These are phyloP conservation scores for Solanum sejunctum DNA, from an alignment of 257 asterid species.

Conservation along the genomic window DNA sequence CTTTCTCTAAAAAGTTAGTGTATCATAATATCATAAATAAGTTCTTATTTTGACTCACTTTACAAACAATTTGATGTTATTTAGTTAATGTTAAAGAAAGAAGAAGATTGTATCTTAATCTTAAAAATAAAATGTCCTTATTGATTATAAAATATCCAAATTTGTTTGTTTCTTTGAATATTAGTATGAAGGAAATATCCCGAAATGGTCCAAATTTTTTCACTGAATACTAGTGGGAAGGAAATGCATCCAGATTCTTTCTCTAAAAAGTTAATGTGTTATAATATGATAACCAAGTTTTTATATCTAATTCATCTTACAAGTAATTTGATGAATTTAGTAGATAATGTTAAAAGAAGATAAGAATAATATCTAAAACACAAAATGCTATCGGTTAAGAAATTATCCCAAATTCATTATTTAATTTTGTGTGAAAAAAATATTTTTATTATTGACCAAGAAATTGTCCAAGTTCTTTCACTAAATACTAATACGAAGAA, in stretches of 20 bases:
- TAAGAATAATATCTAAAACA: too few species aligned
- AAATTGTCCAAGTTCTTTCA: too few species aligned
- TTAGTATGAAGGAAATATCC: background rate
- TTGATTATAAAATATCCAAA: too few species aligned
- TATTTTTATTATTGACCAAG: too few species aligned
- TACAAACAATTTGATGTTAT: too few species aligned
- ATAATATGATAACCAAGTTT: background rate
- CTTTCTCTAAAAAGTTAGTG: background rate
- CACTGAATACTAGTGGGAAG: background rate
- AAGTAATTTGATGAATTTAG: too few species aligned
- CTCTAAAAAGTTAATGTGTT: background rate
- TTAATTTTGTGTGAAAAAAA: too few species aligned
- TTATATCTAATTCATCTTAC: background rate
- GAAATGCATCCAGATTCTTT: background rate
- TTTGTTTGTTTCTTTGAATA: background rate
- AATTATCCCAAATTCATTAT: too few species aligned
- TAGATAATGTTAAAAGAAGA: background rate
- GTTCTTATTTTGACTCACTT: background rate
- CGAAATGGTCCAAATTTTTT: background rate
- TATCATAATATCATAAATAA: background rate
- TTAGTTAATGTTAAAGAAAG: background rate
- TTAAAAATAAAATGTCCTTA: background rate
- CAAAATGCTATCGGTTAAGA: too few species aligned
- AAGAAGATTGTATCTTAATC: background rate
- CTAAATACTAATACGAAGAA: too few species aligned